Percentiles rank a stretch among this genome's conserved stretches.
Evolutionary conservation across 1,284 basidiomycete species (phyloP).

Genomic region (Ceratobasidium sp.): DNA sequence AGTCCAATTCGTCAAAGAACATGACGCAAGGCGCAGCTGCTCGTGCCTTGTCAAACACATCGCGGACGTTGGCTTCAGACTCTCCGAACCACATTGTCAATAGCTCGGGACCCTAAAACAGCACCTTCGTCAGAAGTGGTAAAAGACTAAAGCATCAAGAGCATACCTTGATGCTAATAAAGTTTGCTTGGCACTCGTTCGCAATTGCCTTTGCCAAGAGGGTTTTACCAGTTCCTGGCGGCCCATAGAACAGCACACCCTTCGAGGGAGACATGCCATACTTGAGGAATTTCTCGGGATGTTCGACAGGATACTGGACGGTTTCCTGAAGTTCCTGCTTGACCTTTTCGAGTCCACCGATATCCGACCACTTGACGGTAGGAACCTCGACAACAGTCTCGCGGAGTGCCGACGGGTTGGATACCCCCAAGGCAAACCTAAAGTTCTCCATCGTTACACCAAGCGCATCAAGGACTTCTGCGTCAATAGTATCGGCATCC

Average conservation of each 20-base stretch:
- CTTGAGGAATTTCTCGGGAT: constrained; percentile 99
- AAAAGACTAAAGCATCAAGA: background rate
- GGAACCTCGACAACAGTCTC: constrained; percentile 97
- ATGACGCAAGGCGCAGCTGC: constrained; percentile 99
- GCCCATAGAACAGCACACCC: constrained; percentile 97
- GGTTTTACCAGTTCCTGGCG: constrained; percentile 97
- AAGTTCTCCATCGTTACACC: constrained; percentile 99
- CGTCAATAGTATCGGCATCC: constrained; percentile 94
- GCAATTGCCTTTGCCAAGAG: constrained; percentile 96
- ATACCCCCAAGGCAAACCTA: constrained; percentile 92
- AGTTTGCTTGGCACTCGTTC: constrained; percentile 99
- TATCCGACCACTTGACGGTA: constrained; percentile 97
- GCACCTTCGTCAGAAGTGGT: background rate
- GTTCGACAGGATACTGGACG: constrained; percentile 99
- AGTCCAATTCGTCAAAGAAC: constrained; percentile 99
- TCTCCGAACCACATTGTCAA: constrained; percentile 99
- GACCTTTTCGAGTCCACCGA: constrained; percentile 99
- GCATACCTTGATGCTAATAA: constrained; percentile 88
- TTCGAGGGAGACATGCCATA: constrained; percentile 99
- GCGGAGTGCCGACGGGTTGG: constrained; percentile 95
- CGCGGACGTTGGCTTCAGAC: constrained; percentile 98
- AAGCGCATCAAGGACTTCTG: constrained; percentile 93
- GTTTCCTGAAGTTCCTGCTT: constrained; percentile 99
- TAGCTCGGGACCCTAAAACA: constrained; percentile 85
- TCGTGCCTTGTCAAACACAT: constrained; percentile 99